Percentiles rank a stretch among this genome's conserved stretches.
phyloP scores from a whole-genome alignment of 1,284 basidiomycete species.

The Trametes pubescens region DNA sequence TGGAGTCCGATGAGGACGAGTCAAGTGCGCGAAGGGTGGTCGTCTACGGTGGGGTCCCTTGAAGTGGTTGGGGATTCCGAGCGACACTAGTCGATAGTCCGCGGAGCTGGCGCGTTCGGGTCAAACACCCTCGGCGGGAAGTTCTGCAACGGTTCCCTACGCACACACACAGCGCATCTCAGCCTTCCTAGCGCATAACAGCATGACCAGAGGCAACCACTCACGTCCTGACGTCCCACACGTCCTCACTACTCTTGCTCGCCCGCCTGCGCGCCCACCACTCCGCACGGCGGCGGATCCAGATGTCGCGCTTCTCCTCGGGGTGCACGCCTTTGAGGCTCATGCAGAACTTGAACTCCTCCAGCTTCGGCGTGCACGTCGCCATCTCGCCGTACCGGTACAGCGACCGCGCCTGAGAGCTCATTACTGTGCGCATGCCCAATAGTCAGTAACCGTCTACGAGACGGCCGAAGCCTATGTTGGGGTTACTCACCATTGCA shows the following conservation, averaged over 20 bases:
- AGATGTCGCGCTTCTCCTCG: slow-evolving; percentile 81
- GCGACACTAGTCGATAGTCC: slow-evolving; percentile 23
- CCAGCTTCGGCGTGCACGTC: slow-evolving; percentile 81
- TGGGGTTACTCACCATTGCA: slow-evolving; percentile 70
- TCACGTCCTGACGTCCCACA: slow-evolving; percentile 90
- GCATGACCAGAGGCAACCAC: slow-evolving; percentile 34
- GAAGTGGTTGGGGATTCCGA: background rate
- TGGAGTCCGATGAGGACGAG: background rate
- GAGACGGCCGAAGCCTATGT: background rate
- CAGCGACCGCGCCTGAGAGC: slow-evolving; percentile 83
- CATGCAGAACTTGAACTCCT: slow-evolving; percentile 97
- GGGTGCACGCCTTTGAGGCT: slow-evolving; percentile 81
- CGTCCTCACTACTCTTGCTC: slow-evolving; percentile 86
- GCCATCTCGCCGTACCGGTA: slow-evolving; percentile 88
- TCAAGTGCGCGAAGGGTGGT: background rate
- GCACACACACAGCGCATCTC: background rate
- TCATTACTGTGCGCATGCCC: slow-evolving; percentile 70
- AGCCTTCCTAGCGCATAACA: background rate
- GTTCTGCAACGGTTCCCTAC: slow-evolving; percentile 41
- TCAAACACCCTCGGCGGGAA: slow-evolving; percentile 38
- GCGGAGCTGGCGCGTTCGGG: slow-evolving; percentile 17
- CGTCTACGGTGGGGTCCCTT: background rate
- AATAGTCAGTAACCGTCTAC: background rate
- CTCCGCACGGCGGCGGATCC: slow-evolving; percentile 88
- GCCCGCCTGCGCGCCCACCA: slow-evolving; percentile 88